Evolutionary conservation across 2,329 filamentous ascomycete species (phyloP).

Genomic region (Podosphaera xanthii): DNA sequence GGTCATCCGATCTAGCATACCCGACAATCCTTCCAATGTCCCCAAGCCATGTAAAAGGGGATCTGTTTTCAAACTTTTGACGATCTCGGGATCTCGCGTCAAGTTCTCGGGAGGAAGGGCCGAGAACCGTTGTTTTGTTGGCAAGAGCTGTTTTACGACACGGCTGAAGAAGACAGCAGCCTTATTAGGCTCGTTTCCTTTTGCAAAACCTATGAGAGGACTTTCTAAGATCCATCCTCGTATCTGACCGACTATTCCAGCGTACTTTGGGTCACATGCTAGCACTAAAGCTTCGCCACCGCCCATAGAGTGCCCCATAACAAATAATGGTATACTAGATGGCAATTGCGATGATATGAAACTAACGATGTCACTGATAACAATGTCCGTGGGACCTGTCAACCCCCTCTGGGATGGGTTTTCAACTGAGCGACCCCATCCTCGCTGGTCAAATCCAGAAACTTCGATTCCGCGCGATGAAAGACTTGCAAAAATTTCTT

Average conservation of each 20-base stretch:
- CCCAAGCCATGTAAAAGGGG: conserved; percentile 59
- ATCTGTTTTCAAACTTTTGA: conserved; percentile 39
- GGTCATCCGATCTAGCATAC: conserved; percentile 51
- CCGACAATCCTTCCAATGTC: conserved; percentile 59
- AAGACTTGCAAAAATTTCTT: conserved; percentile 47
- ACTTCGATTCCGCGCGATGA: conserved; percentile 51
- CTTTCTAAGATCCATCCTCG: conserved; percentile 53
- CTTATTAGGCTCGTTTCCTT: conserved; percentile 36
- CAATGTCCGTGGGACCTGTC: conserved; percentile 48
- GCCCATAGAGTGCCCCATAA: conserved; percentile 84
- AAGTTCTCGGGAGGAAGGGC: conserved; percentile 40
- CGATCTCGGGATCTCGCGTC: conserved; percentile 41
- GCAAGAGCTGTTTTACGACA: conserved; percentile 43
- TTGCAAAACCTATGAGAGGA: conserved; percentile 57
- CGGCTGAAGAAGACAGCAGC: conserved; percentile 43
- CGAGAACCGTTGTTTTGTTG: conserved; percentile 41
- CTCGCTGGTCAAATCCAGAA: conserved; percentile 62
- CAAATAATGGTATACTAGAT: conserved; percentile 40
- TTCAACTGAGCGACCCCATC: conserved; percentile 59
- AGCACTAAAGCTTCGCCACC: conserved; percentile 52
- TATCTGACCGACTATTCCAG: conserved; percentile 33
- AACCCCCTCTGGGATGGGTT: conserved; percentile 40
- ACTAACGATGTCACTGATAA: conserved; percentile 56
- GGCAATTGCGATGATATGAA: conserved; percentile 42
- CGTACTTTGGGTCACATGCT: conserved; percentile 26